These are phyloP conservation scores for Calocybe gambosa DNA, from an alignment of 1,284 basidiomycete genomes.

Conservation along the genomic window DNA sequence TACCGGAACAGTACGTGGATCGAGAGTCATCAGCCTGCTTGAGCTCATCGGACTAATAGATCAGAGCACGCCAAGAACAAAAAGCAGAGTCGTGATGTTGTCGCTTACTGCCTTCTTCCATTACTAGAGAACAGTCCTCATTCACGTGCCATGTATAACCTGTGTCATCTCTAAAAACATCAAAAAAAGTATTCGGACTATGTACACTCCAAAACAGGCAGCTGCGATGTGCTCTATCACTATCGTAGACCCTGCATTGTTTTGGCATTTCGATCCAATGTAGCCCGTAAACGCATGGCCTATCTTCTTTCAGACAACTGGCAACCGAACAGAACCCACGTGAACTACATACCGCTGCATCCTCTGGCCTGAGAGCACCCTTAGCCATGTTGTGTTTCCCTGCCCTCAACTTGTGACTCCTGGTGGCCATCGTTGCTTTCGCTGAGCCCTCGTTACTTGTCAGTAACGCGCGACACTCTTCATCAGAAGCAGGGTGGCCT, in stretches of 20 bases:
- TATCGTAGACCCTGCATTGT: conserved; percentile 26
- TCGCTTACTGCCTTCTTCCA: neutral
- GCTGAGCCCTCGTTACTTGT: conserved; percentile 41
- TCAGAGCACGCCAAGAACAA: conserved; percentile 61
- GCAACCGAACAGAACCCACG: neutral
- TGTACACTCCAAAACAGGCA: conserved; percentile 4
- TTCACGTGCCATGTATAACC: conserved; percentile 16
- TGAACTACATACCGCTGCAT: conserved; percentile 57
- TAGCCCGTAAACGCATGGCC: conserved; percentile 53
- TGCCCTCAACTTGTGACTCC: conserved; percentile 43
- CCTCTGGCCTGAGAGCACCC: conserved; percentile 71
- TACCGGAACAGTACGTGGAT: conserved; percentile 66
- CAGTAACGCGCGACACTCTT: conserved; percentile 64
- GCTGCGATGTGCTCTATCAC: neutral
- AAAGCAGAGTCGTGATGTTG: conserved; percentile 40
- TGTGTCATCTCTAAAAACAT: conserved; percentile 14
- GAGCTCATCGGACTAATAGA: conserved; percentile 32
- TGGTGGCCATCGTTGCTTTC: conserved; percentile 32
- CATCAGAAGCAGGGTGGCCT: conserved; percentile 61
- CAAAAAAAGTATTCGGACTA: conserved; percentile 13
- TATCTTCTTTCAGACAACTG: conserved; percentile 18
- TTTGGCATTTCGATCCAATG: conserved; percentile 54
- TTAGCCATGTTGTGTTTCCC: conserved; percentile 84
- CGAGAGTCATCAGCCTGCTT: neutral
- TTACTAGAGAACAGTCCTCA: conserved; percentile 12